phyloP scores from a whole-genome alignment of 2,329 filamentous ascomycete species.

The Diaporthe aspalathi region DNA sequence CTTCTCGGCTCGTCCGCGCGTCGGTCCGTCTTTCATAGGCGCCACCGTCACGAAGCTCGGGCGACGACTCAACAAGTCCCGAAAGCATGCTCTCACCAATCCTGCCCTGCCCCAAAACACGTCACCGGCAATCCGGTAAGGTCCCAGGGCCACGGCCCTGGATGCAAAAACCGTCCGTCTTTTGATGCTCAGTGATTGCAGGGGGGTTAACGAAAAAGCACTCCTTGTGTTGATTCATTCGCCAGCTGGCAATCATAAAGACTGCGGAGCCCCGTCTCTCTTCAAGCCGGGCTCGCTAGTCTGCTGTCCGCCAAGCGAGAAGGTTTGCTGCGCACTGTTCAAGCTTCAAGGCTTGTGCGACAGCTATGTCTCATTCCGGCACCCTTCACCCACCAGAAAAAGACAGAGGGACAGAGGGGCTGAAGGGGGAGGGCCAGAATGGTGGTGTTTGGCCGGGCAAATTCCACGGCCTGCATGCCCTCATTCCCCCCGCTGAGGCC shows the following conservation, averaged over 20 bases:
- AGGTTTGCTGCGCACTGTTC: conserved; percentile 21
- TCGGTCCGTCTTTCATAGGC: conserved; percentile 10
- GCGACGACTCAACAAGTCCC: conserved; percentile 1
- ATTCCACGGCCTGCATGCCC: conserved; percentile 30
- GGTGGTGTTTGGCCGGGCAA: conserved; percentile 24
- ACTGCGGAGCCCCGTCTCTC: not conserved
- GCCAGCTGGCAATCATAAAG: not conserved
- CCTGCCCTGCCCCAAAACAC: conserved; percentile 17
- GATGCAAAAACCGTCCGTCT: conserved; percentile 20
- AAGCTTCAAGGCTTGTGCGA: conserved; percentile 21
- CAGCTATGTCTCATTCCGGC: conserved; percentile 22
- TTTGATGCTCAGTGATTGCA: not conserved
- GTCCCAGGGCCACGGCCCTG: conserved; percentile 22
- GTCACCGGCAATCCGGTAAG: conserved; percentile 16
- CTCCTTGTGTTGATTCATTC: conserved; percentile 5
- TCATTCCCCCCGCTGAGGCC: conserved; percentile 18
- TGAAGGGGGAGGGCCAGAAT: conserved; percentile 4
- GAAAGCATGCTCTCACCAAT: conserved; percentile 19
- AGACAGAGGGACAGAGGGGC: not conserved
- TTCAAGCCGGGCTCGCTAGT: conserved; percentile 5
- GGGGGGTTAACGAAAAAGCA: not conserved
- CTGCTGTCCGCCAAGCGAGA: not conserved
- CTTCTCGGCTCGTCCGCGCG: conserved; percentile 11
- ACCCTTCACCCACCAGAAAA: conserved; percentile 1
- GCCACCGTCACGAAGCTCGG: conserved; percentile 12